These are phyloP conservation scores for Madurella mycetomatis DNA, from an alignment of 2,329 filamentous ascomycete genomes.

Conservation along the genomic window DNA sequence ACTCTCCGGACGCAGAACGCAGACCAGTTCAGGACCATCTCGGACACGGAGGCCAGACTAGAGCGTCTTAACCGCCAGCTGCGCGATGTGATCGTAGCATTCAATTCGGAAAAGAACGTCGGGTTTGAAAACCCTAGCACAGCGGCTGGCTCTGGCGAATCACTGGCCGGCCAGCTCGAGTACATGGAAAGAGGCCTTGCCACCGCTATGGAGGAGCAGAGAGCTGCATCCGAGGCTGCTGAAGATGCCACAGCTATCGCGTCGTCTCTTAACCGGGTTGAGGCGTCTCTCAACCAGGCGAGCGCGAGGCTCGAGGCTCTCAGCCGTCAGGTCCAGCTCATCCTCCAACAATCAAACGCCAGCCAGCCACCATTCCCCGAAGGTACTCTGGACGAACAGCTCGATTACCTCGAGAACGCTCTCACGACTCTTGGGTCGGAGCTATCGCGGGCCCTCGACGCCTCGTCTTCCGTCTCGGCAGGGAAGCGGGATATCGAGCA, in stretches of 20 bases:
- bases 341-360: slow-evolving; percentile 47
- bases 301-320: slow-evolving; percentile 56
- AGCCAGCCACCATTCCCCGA: slow-evolving; percentile 56
- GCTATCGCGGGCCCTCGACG: slow-evolving; percentile 35
- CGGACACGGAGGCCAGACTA: slow-evolving; percentile 60
- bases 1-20: slow-evolving; percentile 33
- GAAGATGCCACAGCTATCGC: slow-evolving; percentile 9
- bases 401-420: slow-evolving; percentile 63
- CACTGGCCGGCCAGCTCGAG: slow-evolving; percentile 56
- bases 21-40: slow-evolving; percentile 47
- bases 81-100: slow-evolving; percentile 60
- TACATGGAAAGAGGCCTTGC: slow-evolving; percentile 66
- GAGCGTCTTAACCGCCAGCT: slow-evolving; percentile 64
- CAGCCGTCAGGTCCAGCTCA: slow-evolving; percentile 59
- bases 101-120: slow-evolving; percentile 52
- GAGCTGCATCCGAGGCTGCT: slow-evolving; percentile 27
- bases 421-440: slow-evolving; percentile 48
- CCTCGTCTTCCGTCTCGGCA: slow-evolving; percentile 29
- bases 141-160: slow-evolving; percentile 38
- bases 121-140: slow-evolving; percentile 42
- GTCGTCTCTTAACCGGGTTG: slow-evolving; percentile 34
- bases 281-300: slow-evolving; percentile 39
- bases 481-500: slow-evolving; percentile 46
- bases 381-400: slow-evolving; percentile 60
- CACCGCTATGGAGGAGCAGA: slow-evolving; percentile 56